phyloP scores from a whole-genome alignment of 2,329 filamentous ascomycete genomes.

The Akanthomyces muscarius region DNA sequence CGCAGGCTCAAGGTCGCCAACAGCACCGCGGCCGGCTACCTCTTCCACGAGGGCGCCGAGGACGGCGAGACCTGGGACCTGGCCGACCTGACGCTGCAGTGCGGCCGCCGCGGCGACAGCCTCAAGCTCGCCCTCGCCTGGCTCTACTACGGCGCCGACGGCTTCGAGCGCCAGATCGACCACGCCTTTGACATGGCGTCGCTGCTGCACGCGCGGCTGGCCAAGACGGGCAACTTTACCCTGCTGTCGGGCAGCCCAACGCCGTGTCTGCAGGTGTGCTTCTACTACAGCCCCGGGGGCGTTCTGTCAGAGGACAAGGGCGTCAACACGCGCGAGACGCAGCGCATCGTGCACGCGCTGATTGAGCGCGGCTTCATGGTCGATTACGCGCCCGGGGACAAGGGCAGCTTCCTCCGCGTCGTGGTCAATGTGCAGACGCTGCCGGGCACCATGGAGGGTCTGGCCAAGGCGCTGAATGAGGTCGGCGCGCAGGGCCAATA shows the following conservation, averaged over 20 bases:
- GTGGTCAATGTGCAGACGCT: slow-evolving; percentile 56
- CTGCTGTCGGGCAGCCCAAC: slow-evolving; percentile 73
- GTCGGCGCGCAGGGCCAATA: slow-evolving; percentile 30
- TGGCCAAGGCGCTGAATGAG: slow-evolving; percentile 51
- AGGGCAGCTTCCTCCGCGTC: slow-evolving; percentile 55
- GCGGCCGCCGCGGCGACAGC: slow-evolving; percentile 78
- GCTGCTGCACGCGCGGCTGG: slow-evolving; percentile 61
- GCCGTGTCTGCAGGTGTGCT: slow-evolving; percentile 90
- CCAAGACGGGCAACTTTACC: slow-evolving; percentile 55
- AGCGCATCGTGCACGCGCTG: slow-evolving; percentile 44
- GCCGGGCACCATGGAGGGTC: slow-evolving; percentile 46
- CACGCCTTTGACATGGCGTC: slow-evolving; percentile 67
- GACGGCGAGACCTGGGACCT: slow-evolving; percentile 73
- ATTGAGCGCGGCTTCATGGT: slow-evolving; percentile 55
- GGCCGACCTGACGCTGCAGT: slow-evolving; percentile 89
- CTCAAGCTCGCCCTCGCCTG: slow-evolving; percentile 86
- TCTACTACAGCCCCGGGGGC: slow-evolving; percentile 69
- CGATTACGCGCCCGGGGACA: slow-evolving; percentile 55
- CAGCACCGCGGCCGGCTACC: slow-evolving; percentile 80
- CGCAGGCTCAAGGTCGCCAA: slow-evolving; percentile 76
- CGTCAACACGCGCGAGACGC: slow-evolving; percentile 48
- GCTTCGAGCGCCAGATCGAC: slow-evolving; percentile 68
- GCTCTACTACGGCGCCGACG: slow-evolving; percentile 78
- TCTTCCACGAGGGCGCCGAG: slow-evolving; percentile 59
- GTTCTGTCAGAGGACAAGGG: slow-evolving; percentile 38